These are phyloP conservation scores for Medicago truncatula DNA, from an alignment of 306 rosid genomes.

Conservation along the genomic window DNA sequence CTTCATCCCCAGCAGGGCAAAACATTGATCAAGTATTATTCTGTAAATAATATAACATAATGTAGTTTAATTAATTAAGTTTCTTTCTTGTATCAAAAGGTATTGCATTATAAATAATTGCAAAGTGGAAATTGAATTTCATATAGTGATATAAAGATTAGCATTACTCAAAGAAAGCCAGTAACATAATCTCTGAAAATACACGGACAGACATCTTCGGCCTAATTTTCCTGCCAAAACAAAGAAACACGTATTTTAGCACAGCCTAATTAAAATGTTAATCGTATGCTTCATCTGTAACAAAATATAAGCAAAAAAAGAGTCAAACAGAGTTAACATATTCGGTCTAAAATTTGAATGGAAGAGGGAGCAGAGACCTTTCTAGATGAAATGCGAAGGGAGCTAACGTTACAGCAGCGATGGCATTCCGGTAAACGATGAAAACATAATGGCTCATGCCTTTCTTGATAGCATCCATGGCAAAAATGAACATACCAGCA, in stretches of 20 bases:
- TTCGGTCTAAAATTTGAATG: not conserved
- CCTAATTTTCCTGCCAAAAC: slow-evolving; percentile 70
- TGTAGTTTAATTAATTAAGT: not conserved
- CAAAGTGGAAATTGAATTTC: not conserved
- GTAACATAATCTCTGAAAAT: slow-evolving; percentile 65
- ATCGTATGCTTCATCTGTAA: too few species aligned
- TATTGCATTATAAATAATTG: too few species aligned
- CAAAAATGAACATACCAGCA: slow-evolving; percentile 67
- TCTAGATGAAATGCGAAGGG: slow-evolving; percentile 53
- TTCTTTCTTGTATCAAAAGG: not conserved
- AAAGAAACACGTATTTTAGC: not conserved
- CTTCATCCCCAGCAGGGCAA: slow-evolving; percentile 46
- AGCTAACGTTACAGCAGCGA: slow-evolving; percentile 45
- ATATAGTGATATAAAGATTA: not conserved
- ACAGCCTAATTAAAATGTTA: not conserved
- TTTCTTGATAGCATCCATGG: slow-evolving; percentile 63
- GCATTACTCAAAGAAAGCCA: slow-evolving; percentile 83
- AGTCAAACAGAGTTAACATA: not conserved
- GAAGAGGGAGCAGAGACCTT: slow-evolving; percentile 23
- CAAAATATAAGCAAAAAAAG: too few species aligned
- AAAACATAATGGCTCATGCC: slow-evolving; percentile 63
- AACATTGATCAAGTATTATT: slow-evolving; percentile 56
- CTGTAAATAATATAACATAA: slow-evolving; percentile 24
- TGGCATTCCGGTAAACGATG: slow-evolving; percentile 57
- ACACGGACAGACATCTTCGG: slow-evolving; percentile 72